Evolutionary conservation across 345 rosid genomes (phyloP).

Genomic region (Erucastrum elatum): DNA sequence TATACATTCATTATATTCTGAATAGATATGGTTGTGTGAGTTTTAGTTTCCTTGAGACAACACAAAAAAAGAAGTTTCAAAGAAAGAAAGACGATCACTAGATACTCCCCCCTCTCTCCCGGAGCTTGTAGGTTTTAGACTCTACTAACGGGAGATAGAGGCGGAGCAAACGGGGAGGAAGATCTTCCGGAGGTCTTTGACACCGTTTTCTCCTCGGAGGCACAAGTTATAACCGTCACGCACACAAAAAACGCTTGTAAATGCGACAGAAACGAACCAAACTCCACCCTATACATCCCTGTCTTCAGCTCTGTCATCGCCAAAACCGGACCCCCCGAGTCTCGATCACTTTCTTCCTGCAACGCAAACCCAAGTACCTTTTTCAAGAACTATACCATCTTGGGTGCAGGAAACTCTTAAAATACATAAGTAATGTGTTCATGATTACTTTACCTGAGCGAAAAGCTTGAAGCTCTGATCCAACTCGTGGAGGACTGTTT

Average conservation of each 20-base stretch:
- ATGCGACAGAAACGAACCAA: slow-evolving; percentile 56
- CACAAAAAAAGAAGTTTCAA: background rate
- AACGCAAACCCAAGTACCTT: background rate
- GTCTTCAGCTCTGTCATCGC: slow-evolving; percentile 53
- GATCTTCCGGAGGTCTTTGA: slow-evolving; percentile 22
- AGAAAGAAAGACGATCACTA: background rate
- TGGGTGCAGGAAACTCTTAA: background rate
- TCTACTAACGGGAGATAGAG: slow-evolving; percentile 81
- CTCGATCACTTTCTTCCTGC: slow-evolving; percentile 14
- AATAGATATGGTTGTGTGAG: background rate
- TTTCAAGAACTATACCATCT: background rate
- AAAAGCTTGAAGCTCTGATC: slow-evolving; percentile 55
- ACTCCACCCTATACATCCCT: slow-evolving; percentile 66
- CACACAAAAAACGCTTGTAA: slow-evolving; percentile 78
- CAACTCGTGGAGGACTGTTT: slow-evolving; percentile 27
- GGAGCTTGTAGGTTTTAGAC: slow-evolving; percentile 39
- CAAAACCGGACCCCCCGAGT: slow-evolving; percentile 43
- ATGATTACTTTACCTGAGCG: slow-evolving; percentile 49
- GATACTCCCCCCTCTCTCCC: background rate
- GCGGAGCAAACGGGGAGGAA: slow-evolving; percentile 60
- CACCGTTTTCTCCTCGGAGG: slow-evolving; percentile 32
- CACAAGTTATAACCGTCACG: slow-evolving; percentile 52
- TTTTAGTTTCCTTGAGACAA: background rate
- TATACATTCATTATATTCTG: background rate
- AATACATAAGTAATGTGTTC: background rate